phyloP scores from a whole-genome alignment of 2,329 filamentous ascomycete genomes.

The Dichotomopilus funicola region DNA sequence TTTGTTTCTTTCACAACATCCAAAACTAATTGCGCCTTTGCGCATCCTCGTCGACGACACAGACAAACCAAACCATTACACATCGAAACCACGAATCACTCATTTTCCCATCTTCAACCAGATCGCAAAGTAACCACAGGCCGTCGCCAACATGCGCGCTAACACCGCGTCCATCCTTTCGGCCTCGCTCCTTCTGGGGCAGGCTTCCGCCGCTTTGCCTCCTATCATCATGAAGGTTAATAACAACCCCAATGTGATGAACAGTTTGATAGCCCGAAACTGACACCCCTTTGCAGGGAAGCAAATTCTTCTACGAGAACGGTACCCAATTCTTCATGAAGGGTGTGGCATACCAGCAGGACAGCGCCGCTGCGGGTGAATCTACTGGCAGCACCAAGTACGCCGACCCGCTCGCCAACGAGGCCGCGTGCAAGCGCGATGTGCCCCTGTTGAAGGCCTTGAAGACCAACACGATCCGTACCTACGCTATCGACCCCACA shows the following conservation, averaged over 20 bases:
- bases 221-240: slow-evolving; percentile 61
- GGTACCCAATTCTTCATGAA: slow-evolving; percentile 68
- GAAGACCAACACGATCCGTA: slow-evolving; percentile 86
- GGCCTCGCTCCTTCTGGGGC: slow-evolving; percentile 32
- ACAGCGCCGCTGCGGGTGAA: slow-evolving; percentile 51
- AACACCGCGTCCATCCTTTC: slow-evolving; percentile 32
- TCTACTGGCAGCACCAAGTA: slow-evolving; percentile 51
- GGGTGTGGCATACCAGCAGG: slow-evolving; percentile 93
- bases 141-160: slow-evolving; percentile 19
- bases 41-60: neutral
- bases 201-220: slow-evolving; percentile 41
- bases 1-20: neutral
- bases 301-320: slow-evolving; percentile 74
- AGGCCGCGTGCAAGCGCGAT: slow-evolving; percentile 69
- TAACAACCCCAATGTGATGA: neutral
- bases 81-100: neutral
- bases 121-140: neutral
- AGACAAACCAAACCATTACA: neutral
- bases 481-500: slow-evolving; percentile 83
- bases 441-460: slow-evolving; percentile 73
- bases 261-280: neutral
- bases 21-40: neutral
- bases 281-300: slow-evolving; percentile 22
- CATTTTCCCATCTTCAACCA: neutral
- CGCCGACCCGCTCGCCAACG: slow-evolving; percentile 75